These are phyloP conservation scores for Fusarium protoensiforme DNA, from an alignment of 2,329 filamentous ascomycete species.

Conservation along the genomic window DNA sequence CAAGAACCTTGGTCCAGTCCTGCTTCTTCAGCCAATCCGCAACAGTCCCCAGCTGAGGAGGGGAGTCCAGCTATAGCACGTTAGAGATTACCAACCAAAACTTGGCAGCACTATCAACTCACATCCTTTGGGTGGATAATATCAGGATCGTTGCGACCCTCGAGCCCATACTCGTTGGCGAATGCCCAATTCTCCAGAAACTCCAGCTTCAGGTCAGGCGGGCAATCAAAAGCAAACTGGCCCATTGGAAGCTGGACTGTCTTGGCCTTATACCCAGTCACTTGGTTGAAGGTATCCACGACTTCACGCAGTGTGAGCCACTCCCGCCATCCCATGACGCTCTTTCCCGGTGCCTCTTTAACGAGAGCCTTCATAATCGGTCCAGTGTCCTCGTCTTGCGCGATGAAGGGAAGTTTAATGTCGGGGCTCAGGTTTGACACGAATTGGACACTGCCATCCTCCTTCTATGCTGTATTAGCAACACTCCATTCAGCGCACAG, in stretches of 20 bases:
- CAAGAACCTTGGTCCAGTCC: background rate
- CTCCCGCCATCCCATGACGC: background rate
- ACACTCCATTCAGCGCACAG: background rate
- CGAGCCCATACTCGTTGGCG: background rate
- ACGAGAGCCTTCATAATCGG: background rate
- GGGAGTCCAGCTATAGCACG: background rate
- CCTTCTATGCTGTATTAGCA: background rate
- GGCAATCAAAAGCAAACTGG: background rate
- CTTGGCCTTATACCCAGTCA: background rate
- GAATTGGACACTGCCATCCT: background rate
- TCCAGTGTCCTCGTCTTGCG: background rate
- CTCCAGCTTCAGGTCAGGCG: background rate
- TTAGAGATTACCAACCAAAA: background rate
- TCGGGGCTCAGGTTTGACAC: background rate
- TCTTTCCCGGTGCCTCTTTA: background rate
- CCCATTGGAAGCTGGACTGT: background rate
- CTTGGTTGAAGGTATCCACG: background rate
- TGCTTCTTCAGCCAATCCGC: background rate
- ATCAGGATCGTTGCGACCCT: background rate
- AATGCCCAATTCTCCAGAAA: background rate
- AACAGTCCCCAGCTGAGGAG: background rate
- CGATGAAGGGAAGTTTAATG: background rate
- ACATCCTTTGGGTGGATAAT: background rate
- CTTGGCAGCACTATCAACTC: background rate
- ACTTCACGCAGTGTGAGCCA: background rate